Base-by-base conservation (phyloP, 768 basidiomycete species). In the Boletus pseudopeckii region DNA sequence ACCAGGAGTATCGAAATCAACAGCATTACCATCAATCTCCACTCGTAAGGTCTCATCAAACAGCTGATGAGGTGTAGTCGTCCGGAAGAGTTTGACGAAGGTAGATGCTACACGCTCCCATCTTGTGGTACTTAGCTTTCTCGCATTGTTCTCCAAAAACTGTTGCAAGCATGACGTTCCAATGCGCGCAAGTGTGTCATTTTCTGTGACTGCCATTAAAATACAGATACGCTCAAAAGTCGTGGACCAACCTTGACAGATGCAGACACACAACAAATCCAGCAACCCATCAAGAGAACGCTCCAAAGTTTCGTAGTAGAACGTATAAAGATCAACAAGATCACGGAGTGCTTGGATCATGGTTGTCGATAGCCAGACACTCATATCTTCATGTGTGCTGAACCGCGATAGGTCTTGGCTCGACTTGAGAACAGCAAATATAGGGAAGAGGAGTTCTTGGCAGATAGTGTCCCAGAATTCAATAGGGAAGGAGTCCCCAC, bases 381-480 rank as follows among this genome's bases (percentile, higher is more conserved):
- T 97, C 93, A 98, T 96, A 62, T 98, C 97, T 66, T 98, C 97
- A 64, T 97, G 93, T 5, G 93, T 95, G 69, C 80, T 90, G 75
- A 98, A 98, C 18, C 96, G 82, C 13, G 92, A 89, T 36, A 96
- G 70, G 67, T 97, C 96, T 72, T 93, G 89, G 61, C 85, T 90
- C 15, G 92, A 95, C 63, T 92, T 92, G 38, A 99, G 78, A 44
- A 98, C 92, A 0, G 94, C 90, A 67, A 99, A 99, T 59, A 99
- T 98, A 0, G 97, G 97, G 81, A 99, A 98, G 41, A 99, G 80
- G 38, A 98, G 81, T 68, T 98, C 91, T 69, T 91, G 88, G 76
- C 91, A 96, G 57, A 98, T 84, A n/a, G 87, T 92, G 64, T 97
- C 92, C 97, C 97, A 99, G 70, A 99, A 98, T 52, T 92, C 90